Conservation (phyloP, 139 green algal genomes). For the Choricystis sp. region DNA sequence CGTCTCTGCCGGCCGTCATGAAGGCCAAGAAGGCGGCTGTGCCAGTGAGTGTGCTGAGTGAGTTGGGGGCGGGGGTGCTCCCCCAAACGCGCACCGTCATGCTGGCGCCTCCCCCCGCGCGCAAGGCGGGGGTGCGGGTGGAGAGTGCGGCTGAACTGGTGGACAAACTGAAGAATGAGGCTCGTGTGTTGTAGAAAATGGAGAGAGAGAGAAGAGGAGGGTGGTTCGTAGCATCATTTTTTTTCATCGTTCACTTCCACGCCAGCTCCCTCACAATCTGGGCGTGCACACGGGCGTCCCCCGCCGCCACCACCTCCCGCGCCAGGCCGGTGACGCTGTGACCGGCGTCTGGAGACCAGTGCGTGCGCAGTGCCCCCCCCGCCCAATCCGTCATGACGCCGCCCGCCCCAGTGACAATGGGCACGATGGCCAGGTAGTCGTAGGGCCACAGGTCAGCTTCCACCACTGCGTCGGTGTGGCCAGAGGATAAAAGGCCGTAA, state of each 20-base stretch:
- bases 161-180: conserved; percentile 53
- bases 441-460: conserved; percentile 94
- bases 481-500: conserved; percentile 83
- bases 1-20: conserved; percentile 84
- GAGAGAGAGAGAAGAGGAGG: too few relatives aligned
- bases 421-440: conserved; percentile 94
- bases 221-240: too few relatives aligned
- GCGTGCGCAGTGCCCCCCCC: conserved; percentile 41
- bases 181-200: conserved; percentile 53
- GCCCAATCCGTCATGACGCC: conserved; percentile 87
- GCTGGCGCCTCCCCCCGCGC: conserved; percentile 45
- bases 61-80: conserved; percentile 29
- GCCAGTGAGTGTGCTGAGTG: background rate
- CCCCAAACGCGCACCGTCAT: conserved; percentile 25
- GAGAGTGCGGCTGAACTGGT: conserved; percentile 54
- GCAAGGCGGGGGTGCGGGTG: conserved; percentile 39
- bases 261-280: conserved; percentile 39
- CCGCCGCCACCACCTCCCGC: conserved; percentile 68
- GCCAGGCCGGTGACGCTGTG: conserved; percentile 20
- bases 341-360: conserved; percentile 10
- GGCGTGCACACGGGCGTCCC: conserved; percentile 35
- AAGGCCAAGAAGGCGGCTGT: conserved; percentile 68
- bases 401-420: conserved; percentile 83
- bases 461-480: conserved; percentile 71
- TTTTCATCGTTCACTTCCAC: conserved; percentile 22